Base-by-base conservation (phyloP, 108 stramenopile genomes). In the Poteriospumella lacustris region DNA sequence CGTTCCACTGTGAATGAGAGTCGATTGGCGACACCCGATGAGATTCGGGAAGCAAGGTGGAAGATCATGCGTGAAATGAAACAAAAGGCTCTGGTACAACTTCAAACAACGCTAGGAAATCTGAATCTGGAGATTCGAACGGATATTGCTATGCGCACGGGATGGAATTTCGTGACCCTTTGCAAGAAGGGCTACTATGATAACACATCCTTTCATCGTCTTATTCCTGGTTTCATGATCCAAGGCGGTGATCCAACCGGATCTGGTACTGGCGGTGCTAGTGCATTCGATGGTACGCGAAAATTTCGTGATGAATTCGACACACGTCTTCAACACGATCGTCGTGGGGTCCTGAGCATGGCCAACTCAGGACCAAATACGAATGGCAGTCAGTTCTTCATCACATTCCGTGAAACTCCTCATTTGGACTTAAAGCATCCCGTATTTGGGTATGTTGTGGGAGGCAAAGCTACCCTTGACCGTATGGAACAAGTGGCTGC, bases 391-490 rank as follows among this genome's bases (percentile, higher is more conserved):
- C 99, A 99, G 87, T 99, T 99, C 80, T 99, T 95, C 85, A 85
- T 99, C 36, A 98, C 96, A 0, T 94, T 91, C 79, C 86, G 86
- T 58, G 78, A 88, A 12, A 89, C 89, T 68, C 78, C 83, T 15
- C 96, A 97, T 85, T 87, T 99, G 60, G 94, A 99, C 83, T 87
- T 90, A 19, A 97, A 96, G 83, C 98, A 99, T 85, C 87, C 88
- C 15, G 91, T 98, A 0, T 97, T 99, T 87, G 98, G 95, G 1
- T 78, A 84, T 60, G 92, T 99, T 0, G 87, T 96, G 1, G 83
- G 93, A 39, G 98, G 96, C 31, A 41, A 90, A 40, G 91, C 87
- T 26, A 89, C 93, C 12, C 83, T 98, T 59, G 90, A 94, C 78
- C 80, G 39, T 60, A 88, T 90, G 75, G 94, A 85, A 73, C 75